These are phyloP conservation scores for Wallacemonas sp. DNA, from an alignment of 208 protist genomes.

Conservation along the genomic window DNA sequence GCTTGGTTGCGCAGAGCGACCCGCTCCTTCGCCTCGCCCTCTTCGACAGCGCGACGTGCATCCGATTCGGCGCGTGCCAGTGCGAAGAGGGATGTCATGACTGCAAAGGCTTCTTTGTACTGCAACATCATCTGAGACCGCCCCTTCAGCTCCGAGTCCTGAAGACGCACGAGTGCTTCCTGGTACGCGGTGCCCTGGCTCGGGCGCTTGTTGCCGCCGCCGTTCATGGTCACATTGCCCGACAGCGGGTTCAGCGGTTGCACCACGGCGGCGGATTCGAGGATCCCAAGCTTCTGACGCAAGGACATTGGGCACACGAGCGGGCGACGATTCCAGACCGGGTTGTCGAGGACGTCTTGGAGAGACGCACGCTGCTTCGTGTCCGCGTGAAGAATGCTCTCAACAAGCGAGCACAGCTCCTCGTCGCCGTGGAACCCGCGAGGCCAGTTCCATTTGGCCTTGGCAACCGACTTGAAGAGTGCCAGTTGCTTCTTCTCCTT, in stretches of 20 bases:
- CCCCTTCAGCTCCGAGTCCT: slow-evolving; percentile 52
- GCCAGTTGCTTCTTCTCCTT: slow-evolving; percentile 73
- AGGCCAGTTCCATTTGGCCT: slow-evolving; percentile 82
- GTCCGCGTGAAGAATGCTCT: slow-evolving; percentile 61
- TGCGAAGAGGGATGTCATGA: slow-evolving; percentile 38
- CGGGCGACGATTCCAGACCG: slow-evolving; percentile 83
- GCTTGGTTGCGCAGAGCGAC: slow-evolving; percentile 36
- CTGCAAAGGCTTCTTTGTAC: slow-evolving; percentile 54
- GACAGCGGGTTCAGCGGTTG: slow-evolving; percentile 40
- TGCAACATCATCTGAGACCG: slow-evolving; percentile 64
- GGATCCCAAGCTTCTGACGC: slow-evolving; percentile 75
- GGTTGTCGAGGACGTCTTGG: slow-evolving; percentile 72
- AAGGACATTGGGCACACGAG: slow-evolving; percentile 75
- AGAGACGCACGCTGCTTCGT: slow-evolving; percentile 52
- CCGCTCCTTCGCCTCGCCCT: slow-evolving; percentile 40
- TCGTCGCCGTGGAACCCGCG: slow-evolving; percentile 55
- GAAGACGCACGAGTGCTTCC: slow-evolving; percentile 48
- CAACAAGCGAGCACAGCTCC: slow-evolving; percentile 63
- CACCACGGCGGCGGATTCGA: slow-evolving; percentile 35
- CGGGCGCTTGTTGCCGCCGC: background rate
- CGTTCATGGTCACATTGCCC: slow-evolving; percentile 32
- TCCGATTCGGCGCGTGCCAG: slow-evolving; percentile 43
- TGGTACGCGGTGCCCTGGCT: slow-evolving; percentile 7
- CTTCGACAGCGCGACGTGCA: slow-evolving; percentile 25
- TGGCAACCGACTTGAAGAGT: slow-evolving; percentile 76